Evolutionary conservation across 73 alveolate genomes (phyloP).

Genomic region (Uronychia binucleata): DNA sequence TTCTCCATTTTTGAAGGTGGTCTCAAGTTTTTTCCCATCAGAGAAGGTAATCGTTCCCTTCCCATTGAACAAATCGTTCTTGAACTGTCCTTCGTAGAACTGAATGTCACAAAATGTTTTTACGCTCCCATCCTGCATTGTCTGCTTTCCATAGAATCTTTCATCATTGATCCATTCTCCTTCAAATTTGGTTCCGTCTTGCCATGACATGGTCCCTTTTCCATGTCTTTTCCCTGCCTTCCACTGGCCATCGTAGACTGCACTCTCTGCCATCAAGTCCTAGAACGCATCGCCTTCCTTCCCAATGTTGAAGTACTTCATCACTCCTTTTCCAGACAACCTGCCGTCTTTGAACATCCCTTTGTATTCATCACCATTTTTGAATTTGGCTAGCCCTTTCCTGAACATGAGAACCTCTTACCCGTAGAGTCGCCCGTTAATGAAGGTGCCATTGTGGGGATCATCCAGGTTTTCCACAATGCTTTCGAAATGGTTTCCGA

Average conservation of each 20-base stretch:
- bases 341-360: constrained; percentile 53
- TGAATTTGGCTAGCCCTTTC: constrained; percentile 17
- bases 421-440: constrained; percentile 39
- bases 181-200: constrained; percentile 59
- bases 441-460: constrained; percentile 17
- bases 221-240: constrained; percentile 57
- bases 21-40: constrained; percentile 18
- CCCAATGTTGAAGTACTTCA: constrained; percentile 17
- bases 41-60: constrained; percentile 3
- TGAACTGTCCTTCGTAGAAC: constrained; percentile 34
- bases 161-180: constrained; percentile 48
- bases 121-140: constrained; percentile 37
- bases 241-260: constrained; percentile 41
- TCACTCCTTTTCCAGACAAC: constrained; percentile 29
- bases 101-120: background rate
- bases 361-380: constrained; percentile 44
- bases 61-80: constrained; percentile 40
- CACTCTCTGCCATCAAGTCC: constrained; percentile 6
- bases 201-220: constrained; percentile 43
- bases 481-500: constrained; percentile 43
- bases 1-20: constrained; percentile 21
- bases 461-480: background rate
- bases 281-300: constrained; percentile 11
- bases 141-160: constrained; percentile 23
- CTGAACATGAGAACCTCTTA: too few relatives aligned